Percentiles rank a stretch among this genome's conserved stretches.
These are phyloP conservation scores for Penicillium sp. DNA, from an alignment of 2,329 filamentous ascomycete species.

Conservation along the genomic window DNA sequence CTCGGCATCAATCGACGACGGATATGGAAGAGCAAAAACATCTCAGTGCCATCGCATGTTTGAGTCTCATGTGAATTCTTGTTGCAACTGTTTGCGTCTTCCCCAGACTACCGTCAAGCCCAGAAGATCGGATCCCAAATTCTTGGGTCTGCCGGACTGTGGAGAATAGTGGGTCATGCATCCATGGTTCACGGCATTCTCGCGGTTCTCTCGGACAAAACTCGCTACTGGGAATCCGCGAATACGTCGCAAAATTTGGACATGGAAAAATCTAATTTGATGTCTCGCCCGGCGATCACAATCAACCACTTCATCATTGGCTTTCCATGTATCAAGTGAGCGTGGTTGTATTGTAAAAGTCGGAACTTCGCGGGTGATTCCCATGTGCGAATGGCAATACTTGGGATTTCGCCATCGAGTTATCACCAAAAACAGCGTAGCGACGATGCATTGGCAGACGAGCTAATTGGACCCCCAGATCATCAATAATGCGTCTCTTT, in stretches of 20 bases:
- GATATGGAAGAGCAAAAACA: neutral
- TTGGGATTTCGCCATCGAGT: neutral
- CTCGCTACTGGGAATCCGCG: slow-evolving; percentile 10
- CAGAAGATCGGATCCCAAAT: neutral
- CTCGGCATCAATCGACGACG: no score
- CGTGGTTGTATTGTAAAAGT: neutral
- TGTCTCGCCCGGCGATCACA: no score
- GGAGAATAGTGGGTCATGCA: slow-evolving; percentile 3
- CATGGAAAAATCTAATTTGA: neutral
- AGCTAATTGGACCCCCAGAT: no score
- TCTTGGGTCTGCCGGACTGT: slow-evolving; percentile 2
- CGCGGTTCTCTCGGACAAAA: slow-evolving; percentile 24
- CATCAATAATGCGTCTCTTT: no score
- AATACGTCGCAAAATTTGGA: neutral
- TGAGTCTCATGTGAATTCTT: no score
- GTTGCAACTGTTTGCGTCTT: no score
- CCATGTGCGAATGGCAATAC: neutral
- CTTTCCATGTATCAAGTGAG: no score
- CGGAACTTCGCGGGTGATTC: neutral
- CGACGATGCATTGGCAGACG: no score
- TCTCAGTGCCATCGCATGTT: no score
- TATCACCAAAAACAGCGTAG: no score
- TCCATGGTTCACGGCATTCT: slow-evolving; percentile 8
- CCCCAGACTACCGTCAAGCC: no score
- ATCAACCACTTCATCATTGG: no score